Evolutionary conservation across 352 stramenopile species (phyloP), one percentile per base, ranked within the genome.

Genomic region (Halophytophthora polymorphica): DNA sequence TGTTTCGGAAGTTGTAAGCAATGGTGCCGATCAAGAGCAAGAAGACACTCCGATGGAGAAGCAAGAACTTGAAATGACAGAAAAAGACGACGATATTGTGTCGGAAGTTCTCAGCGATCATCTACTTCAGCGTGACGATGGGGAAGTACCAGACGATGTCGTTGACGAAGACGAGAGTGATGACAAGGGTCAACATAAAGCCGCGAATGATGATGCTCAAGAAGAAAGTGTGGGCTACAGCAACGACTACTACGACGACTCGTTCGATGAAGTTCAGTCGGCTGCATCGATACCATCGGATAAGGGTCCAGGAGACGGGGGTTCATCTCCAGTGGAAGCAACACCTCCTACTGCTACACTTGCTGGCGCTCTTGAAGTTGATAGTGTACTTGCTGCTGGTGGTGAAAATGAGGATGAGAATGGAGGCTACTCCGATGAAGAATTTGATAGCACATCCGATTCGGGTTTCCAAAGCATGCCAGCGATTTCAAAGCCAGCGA

Each of bases 231-330:
- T 52, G 17, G 59, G 61, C 8, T 68, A 64, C 11, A 64, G 65
- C 34, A 50, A 67, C 19, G 66, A 70, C 7, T 77, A 80, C 21
- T 59, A 65, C n/a, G 66, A 82, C 25, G 75, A 82, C 25, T 73
- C 66, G 6, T 86, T 84, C 34, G 71, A 73, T 18, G 64, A 66
- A 35, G 61, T 19, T 12, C 56, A 69, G 2, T 63, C 61, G 17
- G 36, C 39, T 29, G 15, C 39, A 2, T 66, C 50, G 2, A 25
- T 45, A 12, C 31, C 29, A 34, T 23, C 25, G 33, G 47, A 49
- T 31, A 31, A 4, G 25, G 25, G 25, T 31, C 4, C 25, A 19
- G 11, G 5, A 38, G 13, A 17, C 11, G 33, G 33, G 15, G 33
- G 13, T 3, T 14, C 33, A 3, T 17, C 11, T 3, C 33, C 2